Evolutionary conservation across 31 red algal genomes (phyloP), one percentile per base, ranked within the genome.

Genomic region (Porphyra umbilicalis): DNA sequence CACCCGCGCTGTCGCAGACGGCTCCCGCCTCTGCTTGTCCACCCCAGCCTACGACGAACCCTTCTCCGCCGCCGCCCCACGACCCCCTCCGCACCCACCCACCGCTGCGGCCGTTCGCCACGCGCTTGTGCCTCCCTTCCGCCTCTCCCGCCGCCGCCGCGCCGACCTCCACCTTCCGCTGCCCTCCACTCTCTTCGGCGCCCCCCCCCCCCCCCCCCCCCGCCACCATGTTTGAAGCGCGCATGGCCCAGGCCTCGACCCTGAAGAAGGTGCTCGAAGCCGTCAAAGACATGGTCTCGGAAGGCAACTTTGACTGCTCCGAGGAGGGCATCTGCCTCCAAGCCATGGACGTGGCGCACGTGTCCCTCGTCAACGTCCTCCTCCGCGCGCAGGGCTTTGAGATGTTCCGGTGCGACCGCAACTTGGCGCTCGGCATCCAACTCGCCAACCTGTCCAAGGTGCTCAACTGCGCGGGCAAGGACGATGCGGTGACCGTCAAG

Each of bases 291-390:
- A 75, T 98, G 40, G 94, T 98, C 38, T 67, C 77, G 16, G 88
- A 98, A 78, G 89, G 90, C 35, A 98, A 98, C 85, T 98, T 93
- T 78, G 96, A 98, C 79, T 98, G 96, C 84, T 92, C 87, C 18
- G 86, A 88, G 15, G 92, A 94, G 83, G 96, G 96, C 32, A 42
- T 98, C 34, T 82, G 85, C 13, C 76, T 98, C 18, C 88, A 98
- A 87, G 92, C 96, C 4, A 95, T 98, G 96, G 96, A 98, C 76
- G 77, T 77, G 25, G 79, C 92, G 36, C 96, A 95, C 74, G 91
- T 98, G 32, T 95, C 90, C 76, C 91, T 98, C 44, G 93, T 90
- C 31, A 89, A 86, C 9, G 88, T 98, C 90, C 88, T 92, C 29
- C 85, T 98, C 79, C 96, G 93, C 68, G 84, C 77, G 29, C 85